Conservation (phyloP, 202 grass and related monocot species). For the Brachypodium distachyon region DNA sequence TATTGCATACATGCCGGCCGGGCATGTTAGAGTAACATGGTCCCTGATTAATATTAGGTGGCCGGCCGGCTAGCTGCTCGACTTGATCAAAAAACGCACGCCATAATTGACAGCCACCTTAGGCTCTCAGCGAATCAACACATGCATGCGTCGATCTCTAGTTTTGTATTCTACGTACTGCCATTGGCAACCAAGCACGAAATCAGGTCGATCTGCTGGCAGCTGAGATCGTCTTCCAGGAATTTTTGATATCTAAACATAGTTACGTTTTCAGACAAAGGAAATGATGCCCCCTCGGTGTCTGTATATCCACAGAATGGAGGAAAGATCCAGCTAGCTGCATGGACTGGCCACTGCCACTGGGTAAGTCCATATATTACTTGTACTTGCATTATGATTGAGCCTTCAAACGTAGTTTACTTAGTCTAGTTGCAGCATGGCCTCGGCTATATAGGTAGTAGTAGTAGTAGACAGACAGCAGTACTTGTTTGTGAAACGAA, state of each 20-base stretch:
- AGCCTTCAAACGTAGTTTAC: neutral
- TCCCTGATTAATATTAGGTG: constrained; percentile 11
- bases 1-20: neutral
- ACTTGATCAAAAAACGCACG: neutral
- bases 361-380: no score
- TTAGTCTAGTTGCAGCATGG: neutral
- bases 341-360: neutral
- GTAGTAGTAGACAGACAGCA: neutral
- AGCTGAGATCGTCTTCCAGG: neutral
- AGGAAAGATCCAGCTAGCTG: no score
- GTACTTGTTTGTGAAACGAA: neutral
- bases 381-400: neutral
- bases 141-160: neutral
- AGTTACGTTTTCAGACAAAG: neutral
- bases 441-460: neutral
- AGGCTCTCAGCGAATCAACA: neutral
- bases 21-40: constrained; percentile 45
- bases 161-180: neutral
- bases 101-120: neutral
- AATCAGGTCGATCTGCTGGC: no score
- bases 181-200: neutral
- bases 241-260: neutral
- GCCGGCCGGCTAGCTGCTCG: neutral
- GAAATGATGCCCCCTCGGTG: no score
- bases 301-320: no score